Percentiles rank a stretch among this genome's conserved stretches.
phyloP scores from a whole-genome alignment of 306 rosid species.

The Corylus americana region DNA sequence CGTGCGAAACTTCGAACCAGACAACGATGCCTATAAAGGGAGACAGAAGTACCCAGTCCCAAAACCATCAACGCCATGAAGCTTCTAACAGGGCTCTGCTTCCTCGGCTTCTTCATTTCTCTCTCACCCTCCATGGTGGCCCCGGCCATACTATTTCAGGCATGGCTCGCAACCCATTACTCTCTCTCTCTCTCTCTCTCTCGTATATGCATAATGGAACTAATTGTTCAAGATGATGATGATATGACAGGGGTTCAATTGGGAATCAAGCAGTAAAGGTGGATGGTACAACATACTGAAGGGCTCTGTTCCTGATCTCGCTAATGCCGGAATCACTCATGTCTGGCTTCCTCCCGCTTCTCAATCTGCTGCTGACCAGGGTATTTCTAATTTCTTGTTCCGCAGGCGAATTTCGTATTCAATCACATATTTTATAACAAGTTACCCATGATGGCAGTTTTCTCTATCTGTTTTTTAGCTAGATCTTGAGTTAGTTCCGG shows the following conservation, averaged over 20 bases:
- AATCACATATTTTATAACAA: too few relatives aligned
- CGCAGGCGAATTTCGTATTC: neutral
- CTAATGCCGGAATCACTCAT: conserved; percentile 63
- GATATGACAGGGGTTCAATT: conserved; percentile 67
- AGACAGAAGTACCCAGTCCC: neutral
- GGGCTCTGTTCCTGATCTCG: conserved; percentile 56
- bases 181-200: neutral
- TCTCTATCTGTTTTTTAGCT: neutral
- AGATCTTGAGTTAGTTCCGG: too few relatives aligned
- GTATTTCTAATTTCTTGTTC: conserved; percentile 26
- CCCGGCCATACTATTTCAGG: conserved; percentile 70
- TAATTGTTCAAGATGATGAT: neutral
- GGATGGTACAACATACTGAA: conserved; percentile 76
- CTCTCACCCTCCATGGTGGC: conserved; percentile 42
- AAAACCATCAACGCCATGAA: conserved; percentile 31
- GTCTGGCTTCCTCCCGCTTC: conserved; percentile 96
- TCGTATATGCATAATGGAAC: neutral
- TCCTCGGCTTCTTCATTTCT: conserved; percentile 39
- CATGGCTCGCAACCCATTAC: conserved; percentile 15
- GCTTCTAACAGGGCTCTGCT: conserved; percentile 26
- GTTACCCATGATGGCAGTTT: neutral
- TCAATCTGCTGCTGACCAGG: conserved; percentile 54
- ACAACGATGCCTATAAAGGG: conserved; percentile 22
- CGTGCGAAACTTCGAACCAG: neutral
- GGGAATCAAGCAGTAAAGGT: conserved; percentile 73